phyloP scores from a whole-genome alignment of 2,329 filamentous ascomycete species.

The Simplicillium sp. region DNA sequence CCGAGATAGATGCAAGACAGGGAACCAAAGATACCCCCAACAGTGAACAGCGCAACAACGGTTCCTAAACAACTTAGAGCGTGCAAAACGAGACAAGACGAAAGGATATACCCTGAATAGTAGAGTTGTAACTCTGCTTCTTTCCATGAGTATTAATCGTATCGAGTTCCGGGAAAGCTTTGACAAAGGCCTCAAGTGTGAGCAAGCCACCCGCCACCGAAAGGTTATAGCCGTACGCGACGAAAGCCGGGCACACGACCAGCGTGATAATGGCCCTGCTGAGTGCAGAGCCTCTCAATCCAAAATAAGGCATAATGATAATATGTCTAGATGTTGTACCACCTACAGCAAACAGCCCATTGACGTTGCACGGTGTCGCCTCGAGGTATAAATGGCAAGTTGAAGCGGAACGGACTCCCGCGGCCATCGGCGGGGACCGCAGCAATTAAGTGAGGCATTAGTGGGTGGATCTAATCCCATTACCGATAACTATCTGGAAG shows the following conservation, averaged over 20 bases:
- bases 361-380: too few relatives aligned
- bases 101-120: constrained; percentile 24
- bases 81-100: constrained; percentile 2
- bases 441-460: too few relatives aligned
- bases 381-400: too few relatives aligned
- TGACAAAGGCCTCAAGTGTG: constrained; percentile 49
- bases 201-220: constrained; percentile 63
- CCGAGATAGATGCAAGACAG: constrained; percentile 32
- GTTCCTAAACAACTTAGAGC: constrained; percentile 18
- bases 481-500: too few relatives aligned
- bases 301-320: constrained; percentile 15
- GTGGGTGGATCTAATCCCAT: too few relatives aligned
- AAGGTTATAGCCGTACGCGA: constrained; percentile 50
- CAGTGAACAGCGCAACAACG: constrained; percentile 41
- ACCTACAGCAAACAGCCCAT: too few relatives aligned
- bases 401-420: too few relatives aligned
- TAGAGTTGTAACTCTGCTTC: constrained; percentile 30
- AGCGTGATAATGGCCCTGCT: constrained; percentile 27
- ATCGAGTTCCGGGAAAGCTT: constrained; percentile 35
- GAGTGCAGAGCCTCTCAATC: constrained; percentile 24
- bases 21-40: constrained; percentile 48
- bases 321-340: too few relatives aligned
- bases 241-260: constrained; percentile 32
- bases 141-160: constrained; percentile 38
- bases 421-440: too few relatives aligned